Evolutionary conservation across 2,329 filamentous ascomycete species (phyloP).

Genomic region (Hirsutella thompsonii): DNA sequence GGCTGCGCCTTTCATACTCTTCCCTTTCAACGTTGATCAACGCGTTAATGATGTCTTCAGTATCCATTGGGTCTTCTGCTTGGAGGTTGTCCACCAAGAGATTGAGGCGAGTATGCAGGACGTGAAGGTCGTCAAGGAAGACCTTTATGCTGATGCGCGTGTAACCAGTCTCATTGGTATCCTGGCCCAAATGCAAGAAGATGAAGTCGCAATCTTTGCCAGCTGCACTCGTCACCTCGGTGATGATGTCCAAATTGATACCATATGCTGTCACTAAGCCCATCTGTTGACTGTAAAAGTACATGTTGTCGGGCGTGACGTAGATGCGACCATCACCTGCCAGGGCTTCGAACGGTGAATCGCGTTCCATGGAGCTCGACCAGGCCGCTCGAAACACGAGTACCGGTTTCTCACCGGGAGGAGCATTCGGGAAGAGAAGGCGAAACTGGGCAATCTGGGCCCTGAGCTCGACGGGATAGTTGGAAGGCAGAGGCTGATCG

Average conservation of each 20-base stretch:
- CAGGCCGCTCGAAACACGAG: slow-evolving; percentile 90
- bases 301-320: slow-evolving; percentile 75
- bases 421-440: slow-evolving; percentile 74
- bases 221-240: slow-evolving; percentile 79
- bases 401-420: slow-evolving; percentile 67
- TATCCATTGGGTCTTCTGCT: slow-evolving; percentile 52
- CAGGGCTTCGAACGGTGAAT: slow-evolving; percentile 33
- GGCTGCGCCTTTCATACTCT: slow-evolving; percentile 44
- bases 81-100: slow-evolving; percentile 72
- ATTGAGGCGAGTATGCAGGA: slow-evolving; percentile 75
- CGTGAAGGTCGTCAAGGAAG: slow-evolving; percentile 74
- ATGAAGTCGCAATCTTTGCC: slow-evolving; percentile 90
- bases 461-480: slow-evolving; percentile 71
- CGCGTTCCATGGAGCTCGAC: slow-evolving; percentile 37
- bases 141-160: slow-evolving; percentile 79
- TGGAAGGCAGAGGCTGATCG: slow-evolving; percentile 49
- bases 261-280: slow-evolving; percentile 77
- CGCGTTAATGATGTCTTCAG: slow-evolving; percentile 57
- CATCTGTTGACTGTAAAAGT: slow-evolving; percentile 93
- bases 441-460: slow-evolving; percentile 90
- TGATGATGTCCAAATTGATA: slow-evolving; percentile 62
- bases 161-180: slow-evolving; percentile 48
- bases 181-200: slow-evolving; percentile 62
- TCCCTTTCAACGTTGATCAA: slow-evolving; percentile 64
- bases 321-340: slow-evolving; percentile 63